phyloP scores from a whole-genome alignment of 208 protist species.

The Leishmania major region DNA sequence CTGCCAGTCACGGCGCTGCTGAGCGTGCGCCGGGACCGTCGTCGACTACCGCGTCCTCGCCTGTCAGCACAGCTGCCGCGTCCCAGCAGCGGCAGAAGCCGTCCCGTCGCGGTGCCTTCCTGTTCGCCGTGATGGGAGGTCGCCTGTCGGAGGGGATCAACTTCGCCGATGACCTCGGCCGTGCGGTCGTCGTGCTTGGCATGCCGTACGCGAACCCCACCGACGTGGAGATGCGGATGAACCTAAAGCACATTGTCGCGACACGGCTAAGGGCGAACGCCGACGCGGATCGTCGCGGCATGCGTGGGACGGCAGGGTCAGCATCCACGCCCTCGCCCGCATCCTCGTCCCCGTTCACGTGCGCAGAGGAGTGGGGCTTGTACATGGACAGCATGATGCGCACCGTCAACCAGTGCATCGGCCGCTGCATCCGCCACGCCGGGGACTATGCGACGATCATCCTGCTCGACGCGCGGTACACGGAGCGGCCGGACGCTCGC shows the following conservation, averaged over 20 bases:
- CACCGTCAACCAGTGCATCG: slow-evolving; percentile 96
- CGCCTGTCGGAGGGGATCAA: slow-evolving; percentile 99
- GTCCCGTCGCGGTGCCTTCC: slow-evolving; percentile 76
- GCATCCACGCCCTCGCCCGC: background rate
- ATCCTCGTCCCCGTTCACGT: slow-evolving; percentile 31
- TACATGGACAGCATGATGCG: slow-evolving; percentile 96
- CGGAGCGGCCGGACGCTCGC: slow-evolving; percentile 49
- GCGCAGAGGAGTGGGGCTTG: slow-evolving; percentile 59
- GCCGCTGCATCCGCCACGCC: slow-evolving; percentile 94
- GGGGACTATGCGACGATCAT: slow-evolving; percentile 95
- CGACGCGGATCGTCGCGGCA: background rate
- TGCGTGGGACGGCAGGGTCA: background rate
- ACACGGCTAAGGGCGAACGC: slow-evolving; percentile 21
- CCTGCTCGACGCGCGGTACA: slow-evolving; percentile 92
- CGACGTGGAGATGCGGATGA: slow-evolving; percentile 90
- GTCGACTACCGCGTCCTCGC: background rate
- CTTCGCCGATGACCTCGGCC: slow-evolving; percentile 96
- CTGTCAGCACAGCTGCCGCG: background rate
- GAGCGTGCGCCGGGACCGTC: background rate
- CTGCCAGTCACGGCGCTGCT: background rate
- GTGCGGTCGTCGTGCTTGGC: slow-evolving; percentile 95
- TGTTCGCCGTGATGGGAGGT: slow-evolving; percentile 96
- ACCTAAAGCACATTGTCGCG: slow-evolving; percentile 75
- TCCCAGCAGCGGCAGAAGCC: too few species aligned
- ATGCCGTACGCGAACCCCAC: slow-evolving; percentile 95